Evolutionary conservation across 495 filamentous ascomycete genomes (phyloP).

Genomic region (Saxophila tyrrhenica): DNA sequence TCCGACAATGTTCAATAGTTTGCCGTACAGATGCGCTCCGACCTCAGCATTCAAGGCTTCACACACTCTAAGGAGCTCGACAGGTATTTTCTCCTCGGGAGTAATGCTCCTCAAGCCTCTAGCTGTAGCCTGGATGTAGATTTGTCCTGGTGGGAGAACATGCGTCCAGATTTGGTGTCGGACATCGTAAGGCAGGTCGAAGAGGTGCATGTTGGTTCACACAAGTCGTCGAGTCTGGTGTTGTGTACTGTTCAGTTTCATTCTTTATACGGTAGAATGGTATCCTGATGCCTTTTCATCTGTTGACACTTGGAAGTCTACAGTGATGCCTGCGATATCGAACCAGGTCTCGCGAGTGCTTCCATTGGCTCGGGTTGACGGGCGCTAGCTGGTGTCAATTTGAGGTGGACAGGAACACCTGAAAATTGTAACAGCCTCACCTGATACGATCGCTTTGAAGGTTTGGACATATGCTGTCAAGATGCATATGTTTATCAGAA

Average conservation of each 20-base stretch:
- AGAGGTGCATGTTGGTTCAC: background rate
- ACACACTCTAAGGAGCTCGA: background rate
- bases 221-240: background rate
- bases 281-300: too few species aligned
- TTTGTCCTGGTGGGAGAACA: constrained; percentile 12
- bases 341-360: too few species aligned
- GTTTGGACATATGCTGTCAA: too few species aligned
- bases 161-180: constrained; percentile 18
- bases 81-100: constrained; percentile 1
- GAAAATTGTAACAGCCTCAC: too few species aligned
- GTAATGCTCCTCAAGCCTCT: background rate
- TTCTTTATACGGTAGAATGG: background rate
- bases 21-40: constrained; percentile 16
- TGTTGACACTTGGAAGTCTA: too few species aligned
- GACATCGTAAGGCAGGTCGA: constrained; percentile 17
- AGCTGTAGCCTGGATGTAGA: constrained; percentile 16
- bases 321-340: too few species aligned
- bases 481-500: too few species aligned
- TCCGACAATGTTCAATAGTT: constrained; percentile 19
- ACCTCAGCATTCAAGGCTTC: constrained; percentile 5
- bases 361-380: too few species aligned
- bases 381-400: too few species aligned
- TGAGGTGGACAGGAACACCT: too few species aligned
- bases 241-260: background rate
- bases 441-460: too few species aligned